Evolutionary conservation across 305 asterid genomes (phyloP).

Genomic region (Euphrasia arctica): DNA sequence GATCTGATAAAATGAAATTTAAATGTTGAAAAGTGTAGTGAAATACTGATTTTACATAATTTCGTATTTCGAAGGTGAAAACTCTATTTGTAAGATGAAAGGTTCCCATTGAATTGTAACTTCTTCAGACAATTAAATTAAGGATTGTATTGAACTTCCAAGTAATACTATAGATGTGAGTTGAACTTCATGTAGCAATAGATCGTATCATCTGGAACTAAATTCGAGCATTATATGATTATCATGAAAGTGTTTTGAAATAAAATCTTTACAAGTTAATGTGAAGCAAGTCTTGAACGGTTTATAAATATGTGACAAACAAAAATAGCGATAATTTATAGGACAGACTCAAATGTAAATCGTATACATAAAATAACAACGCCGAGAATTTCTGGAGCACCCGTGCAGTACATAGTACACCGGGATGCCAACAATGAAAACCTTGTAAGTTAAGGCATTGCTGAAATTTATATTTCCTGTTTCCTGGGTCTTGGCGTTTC

Average conservation of each 20-base stretch:
- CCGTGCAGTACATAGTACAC: no score
- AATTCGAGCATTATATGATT: background rate
- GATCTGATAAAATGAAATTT: no score
- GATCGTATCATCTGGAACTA: background rate
- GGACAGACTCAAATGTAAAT: background rate
- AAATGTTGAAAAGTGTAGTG: no score
- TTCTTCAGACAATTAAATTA: no score
- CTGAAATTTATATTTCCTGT: background rate
- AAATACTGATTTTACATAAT: background rate
- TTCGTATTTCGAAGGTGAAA: background rate
- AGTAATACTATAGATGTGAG: no score
- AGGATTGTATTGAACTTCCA: no score
- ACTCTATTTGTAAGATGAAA: background rate
- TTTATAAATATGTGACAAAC: background rate
- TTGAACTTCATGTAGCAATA: no score
- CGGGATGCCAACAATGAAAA: background rate
- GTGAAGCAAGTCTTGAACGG: background rate
- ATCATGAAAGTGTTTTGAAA: background rate
- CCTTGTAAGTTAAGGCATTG: conserved; percentile 3
- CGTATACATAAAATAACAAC: background rate
- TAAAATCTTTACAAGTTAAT: background rate
- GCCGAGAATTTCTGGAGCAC: background rate
- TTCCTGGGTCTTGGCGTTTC: background rate
- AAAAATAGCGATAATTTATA: background rate
- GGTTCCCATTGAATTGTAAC: no score